A percentile compares a stretch with the other conserved stretches of the same genome.
Conservation (phyloP, 1,139 yeast species). For the Yamadazyma atlantica region DNA sequence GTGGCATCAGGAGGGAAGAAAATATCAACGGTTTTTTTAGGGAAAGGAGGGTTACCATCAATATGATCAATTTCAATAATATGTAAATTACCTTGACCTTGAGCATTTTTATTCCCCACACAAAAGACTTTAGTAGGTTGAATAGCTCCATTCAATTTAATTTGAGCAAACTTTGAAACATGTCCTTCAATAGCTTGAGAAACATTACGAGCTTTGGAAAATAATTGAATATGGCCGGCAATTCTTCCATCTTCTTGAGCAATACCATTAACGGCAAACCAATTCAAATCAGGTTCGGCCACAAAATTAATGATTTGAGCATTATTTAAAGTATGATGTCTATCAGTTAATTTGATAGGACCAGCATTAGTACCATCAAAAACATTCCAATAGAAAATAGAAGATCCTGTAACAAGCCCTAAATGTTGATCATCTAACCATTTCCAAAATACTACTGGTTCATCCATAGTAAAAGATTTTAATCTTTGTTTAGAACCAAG, state of each 20-base stretch:
- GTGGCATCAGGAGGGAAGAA: slow-evolving; percentile 97
- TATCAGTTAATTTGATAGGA: slow-evolving; percentile 76
- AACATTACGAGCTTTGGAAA: slow-evolving; percentile 81
- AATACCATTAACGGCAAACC: slow-evolving; percentile 96
- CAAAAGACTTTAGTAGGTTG: slow-evolving; percentile 84
- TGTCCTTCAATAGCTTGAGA: slow-evolving; percentile 99
- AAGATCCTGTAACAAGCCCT: slow-evolving; percentile 80
- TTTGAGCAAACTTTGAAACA: slow-evolving; percentile 83
- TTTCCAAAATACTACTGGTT: slow-evolving; percentile 93
- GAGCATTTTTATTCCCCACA: slow-evolving; percentile 84
- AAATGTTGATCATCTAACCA: slow-evolving; percentile 77
- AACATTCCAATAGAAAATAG: slow-evolving; percentile 79
- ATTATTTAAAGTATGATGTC: slow-evolving; percentile 77
- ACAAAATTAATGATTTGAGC: slow-evolving; percentile 91
- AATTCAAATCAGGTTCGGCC: slow-evolving; percentile 75
- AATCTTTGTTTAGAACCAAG: slow-evolving; percentile 84
- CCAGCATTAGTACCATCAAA: slow-evolving; percentile 78
- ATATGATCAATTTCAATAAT: slow-evolving; percentile 96
- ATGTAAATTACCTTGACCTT: slow-evolving; percentile 85
- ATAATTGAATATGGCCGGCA: slow-evolving; percentile 95
- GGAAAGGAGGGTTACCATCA: slow-evolving; percentile 79
- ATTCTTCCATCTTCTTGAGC: slow-evolving; percentile 93
- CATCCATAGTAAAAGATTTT: slow-evolving; percentile 82
- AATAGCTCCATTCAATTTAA: slow-evolving; percentile 72
- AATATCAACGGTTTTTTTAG: slow-evolving; percentile 87